These are phyloP conservation scores for Earliella scabrosa DNA, from an alignment of 1,284 basidiomycete species.

Conservation along the genomic window DNA sequence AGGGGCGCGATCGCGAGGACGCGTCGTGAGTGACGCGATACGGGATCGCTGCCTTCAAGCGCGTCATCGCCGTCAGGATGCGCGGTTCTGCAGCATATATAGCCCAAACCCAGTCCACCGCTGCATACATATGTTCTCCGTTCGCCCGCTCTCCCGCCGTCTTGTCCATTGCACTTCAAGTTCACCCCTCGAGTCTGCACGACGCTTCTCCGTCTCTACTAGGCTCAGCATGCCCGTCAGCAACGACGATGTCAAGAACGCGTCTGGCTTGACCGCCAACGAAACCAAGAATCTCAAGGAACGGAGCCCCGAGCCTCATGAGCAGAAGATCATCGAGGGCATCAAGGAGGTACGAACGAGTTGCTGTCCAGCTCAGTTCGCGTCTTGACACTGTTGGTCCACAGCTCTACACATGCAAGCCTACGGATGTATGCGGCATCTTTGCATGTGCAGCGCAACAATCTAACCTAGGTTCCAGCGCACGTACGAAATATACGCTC, in stretches of 20 bases:
- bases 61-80: slow-evolving; percentile 9
- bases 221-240: slow-evolving; percentile 35
- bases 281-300: slow-evolving; percentile 45
- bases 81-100: not conserved
- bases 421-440: slow-evolving; percentile 36
- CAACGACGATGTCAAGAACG: slow-evolving; percentile 37
- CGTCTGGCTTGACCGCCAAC: slow-evolving; percentile 45
- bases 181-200: not conserved
- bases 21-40: slow-evolving; percentile 11
- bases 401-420: slow-evolving; percentile 50
- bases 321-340: slow-evolving; percentile 42
- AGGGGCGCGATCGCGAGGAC: slow-evolving; percentile 7
- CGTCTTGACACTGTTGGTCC: no score
- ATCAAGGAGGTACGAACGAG: slow-evolving; percentile 45
- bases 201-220: slow-evolving; percentile 4
- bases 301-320: slow-evolving; percentile 39
- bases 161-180: not conserved
- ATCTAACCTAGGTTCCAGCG: slow-evolving; percentile 30
- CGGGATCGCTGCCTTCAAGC: slow-evolving; percentile 8
- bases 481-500: slow-evolving; percentile 49
- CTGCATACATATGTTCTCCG: slow-evolving; percentile 10
- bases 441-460: not conserved
- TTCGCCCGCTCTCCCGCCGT: slow-evolving; percentile 6
- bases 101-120: no score
- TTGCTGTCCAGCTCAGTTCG: no score